These are phyloP conservation scores for Ogataea dorogensis DNA, from an alignment of 805 yeast species.

Conservation along the genomic window DNA sequence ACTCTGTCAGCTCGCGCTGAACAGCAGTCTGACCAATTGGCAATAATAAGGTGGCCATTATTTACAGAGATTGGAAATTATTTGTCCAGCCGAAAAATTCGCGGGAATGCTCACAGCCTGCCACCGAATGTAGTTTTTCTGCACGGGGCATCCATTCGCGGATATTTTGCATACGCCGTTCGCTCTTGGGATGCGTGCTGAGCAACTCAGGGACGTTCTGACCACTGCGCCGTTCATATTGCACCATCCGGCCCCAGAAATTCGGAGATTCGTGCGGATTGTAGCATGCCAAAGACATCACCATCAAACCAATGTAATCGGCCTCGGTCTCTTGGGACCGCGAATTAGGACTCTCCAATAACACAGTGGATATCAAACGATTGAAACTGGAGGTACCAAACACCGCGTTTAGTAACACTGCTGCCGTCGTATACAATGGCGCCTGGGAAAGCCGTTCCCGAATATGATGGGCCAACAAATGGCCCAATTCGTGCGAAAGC, in stretches of 20 bases:
- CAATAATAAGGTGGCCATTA: slow-evolving; percentile 20
- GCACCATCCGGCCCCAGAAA: slow-evolving; percentile 82
- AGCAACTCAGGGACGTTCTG: slow-evolving; percentile 54
- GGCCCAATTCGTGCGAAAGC: slow-evolving; percentile 89
- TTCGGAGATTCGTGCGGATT: slow-evolving; percentile 69
- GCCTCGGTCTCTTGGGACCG: slow-evolving; percentile 96
- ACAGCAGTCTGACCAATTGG: slow-evolving; percentile 44
- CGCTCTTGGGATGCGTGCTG: slow-evolving; percentile 87
- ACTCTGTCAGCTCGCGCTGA: slow-evolving; percentile 44
- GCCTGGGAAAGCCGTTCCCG: slow-evolving; percentile 77
- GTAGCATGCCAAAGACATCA: slow-evolving; percentile 89
- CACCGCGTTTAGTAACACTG: slow-evolving; percentile 52
- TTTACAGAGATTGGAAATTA: slow-evolving; percentile 1
- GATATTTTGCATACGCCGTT: slow-evolving; percentile 69
- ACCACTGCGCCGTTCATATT: slow-evolving; percentile 42
- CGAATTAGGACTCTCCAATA: slow-evolving; percentile 77
- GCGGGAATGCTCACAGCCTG: too few relatives aligned
- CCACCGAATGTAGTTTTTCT: slow-evolving; percentile 39
- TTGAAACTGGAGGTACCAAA: slow-evolving; percentile 59
- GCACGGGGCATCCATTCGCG: slow-evolving; percentile 64
- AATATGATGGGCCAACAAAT: slow-evolving; percentile 89
- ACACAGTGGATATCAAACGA: slow-evolving; percentile 50
- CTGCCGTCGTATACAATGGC: slow-evolving; percentile 63
- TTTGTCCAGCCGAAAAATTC: too few relatives aligned
- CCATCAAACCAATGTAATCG: slow-evolving; percentile 87